phyloP scores from a whole-genome alignment of 1,284 basidiomycete species.

The Amylostereum areolatum region DNA sequence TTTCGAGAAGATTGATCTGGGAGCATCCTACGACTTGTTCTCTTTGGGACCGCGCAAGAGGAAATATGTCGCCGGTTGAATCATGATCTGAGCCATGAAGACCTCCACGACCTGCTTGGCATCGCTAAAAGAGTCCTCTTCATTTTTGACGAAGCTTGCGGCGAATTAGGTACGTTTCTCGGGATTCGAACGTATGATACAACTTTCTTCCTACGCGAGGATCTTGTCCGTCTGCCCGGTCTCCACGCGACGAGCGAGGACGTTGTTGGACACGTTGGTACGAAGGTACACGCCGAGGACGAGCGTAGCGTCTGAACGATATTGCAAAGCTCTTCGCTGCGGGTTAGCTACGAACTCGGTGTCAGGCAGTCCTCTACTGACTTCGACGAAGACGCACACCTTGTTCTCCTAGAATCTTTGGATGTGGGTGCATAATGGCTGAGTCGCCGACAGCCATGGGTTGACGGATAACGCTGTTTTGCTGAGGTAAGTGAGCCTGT shows the following conservation, averaged over 20 bases:
- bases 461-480: constrained; percentile 90
- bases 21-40: constrained; percentile 96
- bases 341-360: constrained; percentile 69
- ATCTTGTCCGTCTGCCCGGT: constrained; percentile 99
- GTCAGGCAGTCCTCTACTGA: constrained; percentile 2
- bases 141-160: constrained; percentile 91
- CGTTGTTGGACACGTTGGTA: constrained; percentile 98
- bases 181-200: constrained; percentile 92
- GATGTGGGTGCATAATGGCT: constrained; percentile 96
- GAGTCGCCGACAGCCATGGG: constrained; percentile 97
- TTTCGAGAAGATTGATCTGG: constrained; percentile 95
- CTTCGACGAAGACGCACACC: constrained; percentile 31
- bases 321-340: constrained; percentile 97
- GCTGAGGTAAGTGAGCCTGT: constrained; percentile 3
- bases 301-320: constrained; percentile 98
- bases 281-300: constrained; percentile 98
- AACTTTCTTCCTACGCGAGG: constrained; percentile 96
- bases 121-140: constrained; percentile 89
- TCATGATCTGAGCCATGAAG: constrained; percentile 99
- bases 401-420: constrained; percentile 99
- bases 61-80: constrained; percentile 98
- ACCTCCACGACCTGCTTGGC: constrained; percentile 95
- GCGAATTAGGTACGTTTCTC: constrained; percentile 99
- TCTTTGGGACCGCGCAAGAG: constrained; percentile 97
- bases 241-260: constrained; percentile 98